phyloP scores from a whole-genome alignment of 2,329 filamentous ascomycete genomes.

The Septoria linicola region DNA sequence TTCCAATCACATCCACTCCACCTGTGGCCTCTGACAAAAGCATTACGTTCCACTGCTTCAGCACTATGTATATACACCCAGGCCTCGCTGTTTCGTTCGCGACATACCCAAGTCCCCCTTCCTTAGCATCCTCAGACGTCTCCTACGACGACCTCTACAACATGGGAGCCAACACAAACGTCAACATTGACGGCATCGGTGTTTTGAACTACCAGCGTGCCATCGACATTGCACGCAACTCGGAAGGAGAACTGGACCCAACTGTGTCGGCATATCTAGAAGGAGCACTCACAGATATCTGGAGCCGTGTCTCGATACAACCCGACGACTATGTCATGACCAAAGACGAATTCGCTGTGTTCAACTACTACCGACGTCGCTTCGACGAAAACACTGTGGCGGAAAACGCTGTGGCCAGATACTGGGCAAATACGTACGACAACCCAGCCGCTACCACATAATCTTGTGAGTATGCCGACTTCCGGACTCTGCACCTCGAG shows the following conservation, averaged over 20 bases:
- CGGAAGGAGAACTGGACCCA: slow-evolving; percentile 65
- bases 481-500: slow-evolving; percentile 9
- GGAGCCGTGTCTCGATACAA: slow-evolving; percentile 63
- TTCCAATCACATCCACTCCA: slow-evolving; percentile 12
- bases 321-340: slow-evolving; percentile 72
- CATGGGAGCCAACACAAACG: slow-evolving; percentile 46
- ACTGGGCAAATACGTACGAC: slow-evolving; percentile 50
- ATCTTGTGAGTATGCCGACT: slow-evolving; percentile 11
- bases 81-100: slow-evolving; percentile 24
- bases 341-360: slow-evolving; percentile 76
- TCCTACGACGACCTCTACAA: slow-evolving; percentile 22
- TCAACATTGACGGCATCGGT: slow-evolving; percentile 39
- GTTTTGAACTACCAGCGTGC: slow-evolving; percentile 61
- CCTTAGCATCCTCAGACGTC: slow-evolving; percentile 25
- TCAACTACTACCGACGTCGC: slow-evolving; percentile 77
- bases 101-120: slow-evolving; percentile 33
- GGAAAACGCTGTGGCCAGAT: slow-evolving; percentile 55
- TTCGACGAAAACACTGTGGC: slow-evolving; percentile 57
- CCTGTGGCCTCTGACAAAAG: slow-evolving; percentile 13
- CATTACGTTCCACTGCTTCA: slow-evolving; percentile 15
- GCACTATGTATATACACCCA: slow-evolving; percentile 25
- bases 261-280: slow-evolving; percentile 66
- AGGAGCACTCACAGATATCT: slow-evolving; percentile 61
- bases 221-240: slow-evolving; percentile 73
- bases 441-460: slow-evolving; percentile 14